Conservation (phyloP, 306 rosid species). For the Myrica gale region DNA sequence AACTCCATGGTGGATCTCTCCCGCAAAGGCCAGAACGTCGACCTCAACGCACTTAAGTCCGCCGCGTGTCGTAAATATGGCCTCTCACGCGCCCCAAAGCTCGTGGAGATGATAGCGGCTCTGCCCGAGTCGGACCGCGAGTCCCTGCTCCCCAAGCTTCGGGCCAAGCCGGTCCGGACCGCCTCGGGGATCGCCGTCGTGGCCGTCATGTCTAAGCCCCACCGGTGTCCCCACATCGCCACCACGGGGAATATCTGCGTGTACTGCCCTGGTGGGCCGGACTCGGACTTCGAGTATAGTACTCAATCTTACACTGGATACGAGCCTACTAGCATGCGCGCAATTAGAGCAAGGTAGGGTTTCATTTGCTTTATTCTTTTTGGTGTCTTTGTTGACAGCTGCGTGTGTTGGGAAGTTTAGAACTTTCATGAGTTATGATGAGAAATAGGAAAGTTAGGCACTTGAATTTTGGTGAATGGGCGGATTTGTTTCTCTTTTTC, state of each 20-base stretch:
- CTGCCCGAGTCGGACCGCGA: slow-evolving; percentile 84
- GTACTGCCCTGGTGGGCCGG: slow-evolving; percentile 96
- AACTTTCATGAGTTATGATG: slow-evolving; percentile 2
- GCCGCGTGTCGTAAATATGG: slow-evolving; percentile 96
- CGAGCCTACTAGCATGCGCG: slow-evolving; percentile 98
- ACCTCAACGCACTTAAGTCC: slow-evolving; percentile 84
- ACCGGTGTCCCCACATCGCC: slow-evolving; percentile 93
- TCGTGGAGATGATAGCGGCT: slow-evolving; percentile 94
- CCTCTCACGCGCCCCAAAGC: slow-evolving; percentile 91
- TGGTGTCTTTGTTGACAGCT: not conserved
- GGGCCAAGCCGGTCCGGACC: slow-evolving; percentile 94
- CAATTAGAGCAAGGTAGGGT: slow-evolving; percentile 88
- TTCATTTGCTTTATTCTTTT: not conserved
- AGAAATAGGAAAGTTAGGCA: not conserved
- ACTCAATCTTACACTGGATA: slow-evolving; percentile 98
- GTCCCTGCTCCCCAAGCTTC: slow-evolving; percentile 81
- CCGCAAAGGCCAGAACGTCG: slow-evolving; percentile 77
- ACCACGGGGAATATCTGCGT: slow-evolving; percentile 95
- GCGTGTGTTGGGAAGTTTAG: not conserved
- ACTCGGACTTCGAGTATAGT: slow-evolving; percentile 93
- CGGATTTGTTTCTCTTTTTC: too few relatives aligned
- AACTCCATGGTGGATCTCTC: slow-evolving; percentile 89
- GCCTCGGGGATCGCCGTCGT: slow-evolving; percentile 96
- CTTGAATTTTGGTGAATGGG: too few relatives aligned
- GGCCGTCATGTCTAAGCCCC: slow-evolving; percentile 98